phyloP scores from a whole-genome alignment of 768 basidiomycete species.

The Panaeolus papilionaceus region DNA sequence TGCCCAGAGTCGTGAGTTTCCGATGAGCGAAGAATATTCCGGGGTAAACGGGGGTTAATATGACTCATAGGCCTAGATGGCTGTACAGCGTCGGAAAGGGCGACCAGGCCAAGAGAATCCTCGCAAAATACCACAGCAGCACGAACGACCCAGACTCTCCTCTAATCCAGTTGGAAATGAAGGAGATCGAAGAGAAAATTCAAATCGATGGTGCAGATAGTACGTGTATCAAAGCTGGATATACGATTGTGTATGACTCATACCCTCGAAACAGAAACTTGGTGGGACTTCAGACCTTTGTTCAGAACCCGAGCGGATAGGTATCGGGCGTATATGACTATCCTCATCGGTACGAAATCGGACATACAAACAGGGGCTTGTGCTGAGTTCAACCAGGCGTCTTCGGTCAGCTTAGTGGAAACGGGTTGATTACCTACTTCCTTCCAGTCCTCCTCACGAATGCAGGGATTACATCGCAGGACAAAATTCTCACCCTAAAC shows the following conservation, averaged over 20 bases:
- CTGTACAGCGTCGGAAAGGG: conserved; percentile 52
- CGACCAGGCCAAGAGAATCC: conserved; percentile 47
- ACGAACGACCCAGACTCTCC: conserved; percentile 54
- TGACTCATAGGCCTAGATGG: conserved; percentile 52
- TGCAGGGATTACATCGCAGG: conserved; percentile 50
- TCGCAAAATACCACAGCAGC: conserved; percentile 55
- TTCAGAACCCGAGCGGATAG: conserved; percentile 53
- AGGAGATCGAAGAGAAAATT: conserved; percentile 59
- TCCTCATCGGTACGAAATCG: conserved; percentile 47
- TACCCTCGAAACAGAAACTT: conserved; percentile 38
- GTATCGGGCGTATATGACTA: conserved; percentile 56
- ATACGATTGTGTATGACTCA: neutral
- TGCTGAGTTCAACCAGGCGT: neutral
- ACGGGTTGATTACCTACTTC: conserved; percentile 57
- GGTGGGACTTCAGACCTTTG: conserved; percentile 62
- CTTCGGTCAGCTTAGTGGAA: conserved; percentile 53
- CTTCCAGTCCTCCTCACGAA: conserved; percentile 51
- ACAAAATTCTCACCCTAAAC: conserved; percentile 50
- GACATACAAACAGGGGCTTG: too few relatives aligned
- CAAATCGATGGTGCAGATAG: conserved; percentile 51
- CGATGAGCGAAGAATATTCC: neutral
- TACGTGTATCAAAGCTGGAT: conserved; percentile 30
- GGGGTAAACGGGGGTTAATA: neutral
- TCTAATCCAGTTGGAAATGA: conserved; percentile 55
- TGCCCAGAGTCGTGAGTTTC: conserved; percentile 56